Percentiles rank a stretch among this genome's conserved stretches.
Evolutionary conservation across 768 basidiomycete species (phyloP).

Genomic region (Collybia nuda): DNA sequence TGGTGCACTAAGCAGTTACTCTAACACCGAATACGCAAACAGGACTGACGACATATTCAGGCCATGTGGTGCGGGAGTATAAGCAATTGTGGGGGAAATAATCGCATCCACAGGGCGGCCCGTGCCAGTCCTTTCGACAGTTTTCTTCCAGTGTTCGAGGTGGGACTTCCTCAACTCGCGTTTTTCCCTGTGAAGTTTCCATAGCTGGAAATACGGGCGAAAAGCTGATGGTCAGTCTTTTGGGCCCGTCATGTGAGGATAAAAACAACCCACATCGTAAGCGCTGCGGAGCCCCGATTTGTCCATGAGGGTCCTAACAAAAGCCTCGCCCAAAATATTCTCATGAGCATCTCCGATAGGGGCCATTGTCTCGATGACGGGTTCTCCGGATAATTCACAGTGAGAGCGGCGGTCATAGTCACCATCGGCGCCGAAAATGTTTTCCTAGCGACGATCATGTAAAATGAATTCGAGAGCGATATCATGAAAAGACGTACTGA

Average conservation of each 20-base stretch:
- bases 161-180: constrained; percentile 52
- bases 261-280: constrained; percentile 33
- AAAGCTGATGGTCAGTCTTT: constrained; percentile 29
- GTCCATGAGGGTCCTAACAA: constrained; percentile 45
- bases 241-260: background rate
- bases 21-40: background rate
- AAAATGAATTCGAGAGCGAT: background rate
- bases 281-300: constrained; percentile 34
- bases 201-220: constrained; percentile 35
- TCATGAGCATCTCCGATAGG: constrained; percentile 25
- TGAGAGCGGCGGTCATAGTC: constrained; percentile 45
- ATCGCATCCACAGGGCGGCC: constrained; percentile 74
- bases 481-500: constrained; percentile 23
- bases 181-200: constrained; percentile 58
- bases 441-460: constrained; percentile 34
- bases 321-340: constrained; percentile 35
- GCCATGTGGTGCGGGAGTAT: constrained; percentile 63
- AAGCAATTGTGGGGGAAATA: constrained; percentile 61
- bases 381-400: constrained; percentile 51
- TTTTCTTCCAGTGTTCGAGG: constrained; percentile 61
- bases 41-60: constrained; percentile 38
- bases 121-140: constrained; percentile 50
- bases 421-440: constrained; percentile 49
- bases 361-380: constrained; percentile 52
- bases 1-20: no score